Evolutionary conservation across 1,139 yeast species (phyloP).

Genomic region (Geotrichum aggregatum): DNA sequence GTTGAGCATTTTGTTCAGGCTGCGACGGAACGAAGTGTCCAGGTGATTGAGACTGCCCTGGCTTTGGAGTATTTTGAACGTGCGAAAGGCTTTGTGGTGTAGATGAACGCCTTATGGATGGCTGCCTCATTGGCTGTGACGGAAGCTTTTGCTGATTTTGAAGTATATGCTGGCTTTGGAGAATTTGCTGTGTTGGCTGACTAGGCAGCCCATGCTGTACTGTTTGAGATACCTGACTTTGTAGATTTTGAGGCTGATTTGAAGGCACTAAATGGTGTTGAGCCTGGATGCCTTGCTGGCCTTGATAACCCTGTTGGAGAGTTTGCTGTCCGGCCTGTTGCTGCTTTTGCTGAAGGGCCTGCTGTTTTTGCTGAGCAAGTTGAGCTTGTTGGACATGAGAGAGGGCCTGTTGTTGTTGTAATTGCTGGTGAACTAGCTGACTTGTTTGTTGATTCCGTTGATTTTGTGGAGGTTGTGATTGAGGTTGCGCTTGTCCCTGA

Average conservation of each 20-base stretch:
- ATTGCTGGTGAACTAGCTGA: background rate
- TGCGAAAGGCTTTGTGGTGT: slow-evolving; percentile 2
- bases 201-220: slow-evolving; percentile 2
- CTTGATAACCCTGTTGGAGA: background rate
- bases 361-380: background rate
- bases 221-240: slow-evolving; percentile 3
- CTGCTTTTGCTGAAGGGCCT: slow-evolving; percentile 3
- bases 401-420: slow-evolving; percentile 12
- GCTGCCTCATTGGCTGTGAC: slow-evolving; percentile 7
- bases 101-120: slow-evolving; percentile 1
- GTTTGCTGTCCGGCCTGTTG: slow-evolving; percentile 6
- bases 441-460: background rate
- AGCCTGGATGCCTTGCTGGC: slow-evolving; percentile 1
- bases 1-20: background rate
- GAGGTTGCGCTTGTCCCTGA: slow-evolving; percentile 8
- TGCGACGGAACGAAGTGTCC: slow-evolving; percentile 1
- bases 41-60: slow-evolving; percentile 5
- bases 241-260: slow-evolving; percentile 1
- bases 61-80: background rate
- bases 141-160: slow-evolving; percentile 6
- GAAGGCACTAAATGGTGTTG: slow-evolving; percentile 6
- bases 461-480: slow-evolving; percentile 3
- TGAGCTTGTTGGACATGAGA: slow-evolving; percentile 2
- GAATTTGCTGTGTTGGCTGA: background rate
- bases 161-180: slow-evolving; percentile 4